Percentiles rank a stretch among this genome's conserved stretches.
Conservation (phyloP, 208 protist species). For the Leishmania lainsoni region DNA sequence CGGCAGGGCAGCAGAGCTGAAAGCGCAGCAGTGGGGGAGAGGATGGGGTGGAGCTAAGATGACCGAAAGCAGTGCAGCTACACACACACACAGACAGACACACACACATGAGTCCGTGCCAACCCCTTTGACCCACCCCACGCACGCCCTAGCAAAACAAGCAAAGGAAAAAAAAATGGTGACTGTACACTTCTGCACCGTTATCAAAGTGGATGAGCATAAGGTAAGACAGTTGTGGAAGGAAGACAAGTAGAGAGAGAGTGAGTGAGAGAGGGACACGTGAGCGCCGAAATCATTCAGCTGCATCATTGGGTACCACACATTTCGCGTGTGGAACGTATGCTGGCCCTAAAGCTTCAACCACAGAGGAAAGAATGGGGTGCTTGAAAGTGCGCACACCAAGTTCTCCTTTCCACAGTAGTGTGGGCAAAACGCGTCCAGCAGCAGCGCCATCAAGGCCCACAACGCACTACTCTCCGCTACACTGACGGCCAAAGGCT, state of each 20-base stretch:
- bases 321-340: neutral
- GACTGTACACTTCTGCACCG: neutral
- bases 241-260: too few relatives aligned
- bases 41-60: neutral
- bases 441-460: neutral
- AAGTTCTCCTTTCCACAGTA: neutral
- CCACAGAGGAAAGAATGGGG: too few relatives aligned
- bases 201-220: neutral
- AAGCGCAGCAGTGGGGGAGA: neutral
- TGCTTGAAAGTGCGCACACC: neutral
- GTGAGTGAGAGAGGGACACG: neutral
- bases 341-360: neutral
- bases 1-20: neutral
- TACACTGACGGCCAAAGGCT: neutral
- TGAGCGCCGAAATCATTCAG: neutral
- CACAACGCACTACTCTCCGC: neutral
- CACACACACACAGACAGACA: neutral
- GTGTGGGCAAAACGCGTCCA: neutral
- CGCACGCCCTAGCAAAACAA: neutral
- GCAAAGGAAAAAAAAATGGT: constrained; percentile 15
- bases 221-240: neutral
- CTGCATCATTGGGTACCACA: neutral
- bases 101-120: neutral
- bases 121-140: neutral
- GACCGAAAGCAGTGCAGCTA: neutral